These are phyloP conservation scores for Coemansia sp. DNA, from an alignment of 371 early-diverging fungal species.

Conservation along the genomic window DNA sequence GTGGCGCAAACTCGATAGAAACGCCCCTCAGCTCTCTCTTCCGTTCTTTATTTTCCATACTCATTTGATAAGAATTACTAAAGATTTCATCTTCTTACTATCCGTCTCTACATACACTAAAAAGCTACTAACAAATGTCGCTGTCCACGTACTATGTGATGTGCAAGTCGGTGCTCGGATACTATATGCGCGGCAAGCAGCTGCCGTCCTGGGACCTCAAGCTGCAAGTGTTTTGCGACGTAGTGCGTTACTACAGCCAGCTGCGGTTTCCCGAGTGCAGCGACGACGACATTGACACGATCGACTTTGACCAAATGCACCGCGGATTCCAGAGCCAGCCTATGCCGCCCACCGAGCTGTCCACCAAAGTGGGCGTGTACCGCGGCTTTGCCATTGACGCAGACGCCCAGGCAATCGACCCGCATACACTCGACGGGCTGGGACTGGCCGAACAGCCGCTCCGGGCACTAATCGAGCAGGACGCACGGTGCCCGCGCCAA, in stretches of 20 bases:
- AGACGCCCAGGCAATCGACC: not conserved
- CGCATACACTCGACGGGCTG: conserved; percentile 7
- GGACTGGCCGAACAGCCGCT: conserved; percentile 21
- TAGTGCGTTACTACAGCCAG: conserved; percentile 2
- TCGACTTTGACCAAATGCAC: conserved; percentile 10
- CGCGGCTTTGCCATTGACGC: not conserved
- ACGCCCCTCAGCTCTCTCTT: not conserved
- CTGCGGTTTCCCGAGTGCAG: conserved; percentile 6
- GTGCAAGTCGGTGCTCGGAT: conserved; percentile 9
- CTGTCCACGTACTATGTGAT: conserved; percentile 6
- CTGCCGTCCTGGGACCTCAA: conserved; percentile 27
- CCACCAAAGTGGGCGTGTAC: not conserved
- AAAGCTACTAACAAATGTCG: conserved; percentile 1
- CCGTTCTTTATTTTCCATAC: not conserved
- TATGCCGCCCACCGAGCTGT: conserved; percentile 5
- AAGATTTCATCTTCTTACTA: not conserved
- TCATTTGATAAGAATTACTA: not conserved
- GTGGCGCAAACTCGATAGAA: too few relatives aligned
- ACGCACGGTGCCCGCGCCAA: not conserved
- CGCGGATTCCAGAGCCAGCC: not conserved
- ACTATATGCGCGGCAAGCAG: conserved; percentile 9
- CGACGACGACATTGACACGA: conserved; percentile 20
- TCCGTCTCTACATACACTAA: not conserved
- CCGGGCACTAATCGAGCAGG: not conserved
- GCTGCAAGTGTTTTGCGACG: conserved; percentile 18